Percentiles rank a stretch among this genome's conserved stretches.
These are phyloP conservation scores for Blastobotrys robertii DNA, from an alignment of 805 yeast species.

Conservation along the genomic window DNA sequence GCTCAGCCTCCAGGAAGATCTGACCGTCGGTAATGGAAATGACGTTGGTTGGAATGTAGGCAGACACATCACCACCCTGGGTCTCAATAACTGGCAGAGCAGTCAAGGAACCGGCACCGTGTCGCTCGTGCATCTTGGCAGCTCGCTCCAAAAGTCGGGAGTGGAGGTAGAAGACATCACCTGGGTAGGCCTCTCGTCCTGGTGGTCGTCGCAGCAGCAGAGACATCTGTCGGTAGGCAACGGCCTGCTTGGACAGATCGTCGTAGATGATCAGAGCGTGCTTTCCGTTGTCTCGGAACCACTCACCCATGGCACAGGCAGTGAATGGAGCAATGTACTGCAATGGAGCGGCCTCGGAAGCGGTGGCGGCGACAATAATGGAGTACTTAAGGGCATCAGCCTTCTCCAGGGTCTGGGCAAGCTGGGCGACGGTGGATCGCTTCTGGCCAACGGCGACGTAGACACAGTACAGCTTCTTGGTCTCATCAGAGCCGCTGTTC, in stretches of 20 bases:
- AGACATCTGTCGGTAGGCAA: slow-evolving; percentile 99
- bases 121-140: slow-evolving; percentile 85
- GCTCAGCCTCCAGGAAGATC: slow-evolving; percentile 98
- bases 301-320: slow-evolving; percentile 98
- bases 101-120: slow-evolving; percentile 91
- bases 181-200: slow-evolving; percentile 95
- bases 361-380: slow-evolving; percentile 98
- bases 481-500: slow-evolving; percentile 91
- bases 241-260: slow-evolving; percentile 99
- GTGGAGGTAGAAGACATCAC: slow-evolving; percentile 94
- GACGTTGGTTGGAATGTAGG: slow-evolving; percentile 95
- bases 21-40: slow-evolving; percentile 97
- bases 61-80: slow-evolving; percentile 99
- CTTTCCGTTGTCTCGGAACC: slow-evolving; percentile 99
- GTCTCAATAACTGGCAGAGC: slow-evolving; percentile 96
- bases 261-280: slow-evolving; percentile 96
- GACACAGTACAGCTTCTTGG: slow-evolving; percentile 98
- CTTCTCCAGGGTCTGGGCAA: slow-evolving; percentile 97
- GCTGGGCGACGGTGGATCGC: slow-evolving; percentile 99
- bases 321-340: slow-evolving; percentile 99
- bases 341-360: slow-evolving; percentile 99
- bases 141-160: slow-evolving; percentile 94
- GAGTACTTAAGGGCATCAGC: slow-evolving; percentile 96
- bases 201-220: slow-evolving; percentile 95
- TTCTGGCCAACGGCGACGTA: slow-evolving; percentile 99